Percentiles rank a stretch among this genome's conserved stretches.
phyloP scores from a whole-genome alignment of 1,139 yeast genomes.

The Spathaspora sp. region DNA sequence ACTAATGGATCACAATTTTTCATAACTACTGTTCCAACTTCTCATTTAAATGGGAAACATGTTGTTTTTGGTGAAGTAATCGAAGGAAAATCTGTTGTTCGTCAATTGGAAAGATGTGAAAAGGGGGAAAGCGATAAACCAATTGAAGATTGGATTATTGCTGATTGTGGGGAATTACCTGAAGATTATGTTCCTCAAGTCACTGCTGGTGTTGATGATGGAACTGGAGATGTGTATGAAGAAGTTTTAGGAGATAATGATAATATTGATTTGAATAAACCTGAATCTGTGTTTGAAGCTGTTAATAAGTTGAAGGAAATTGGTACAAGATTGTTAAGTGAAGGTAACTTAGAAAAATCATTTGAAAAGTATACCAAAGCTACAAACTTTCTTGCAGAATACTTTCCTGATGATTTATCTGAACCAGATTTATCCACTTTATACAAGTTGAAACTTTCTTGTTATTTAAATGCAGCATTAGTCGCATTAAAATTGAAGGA shows the following conservation, averaged over 20 bases:
- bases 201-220: constrained; percentile 54
- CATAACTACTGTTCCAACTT: constrained; percentile 81
- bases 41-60: constrained; percentile 90
- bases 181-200: constrained; percentile 51
- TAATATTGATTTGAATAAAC: constrained; percentile 55
- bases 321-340: constrained; percentile 75
- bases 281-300: constrained; percentile 67
- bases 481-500: constrained; percentile 67
- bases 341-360: constrained; percentile 56
- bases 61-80: constrained; percentile 93
- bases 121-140: constrained; percentile 70
- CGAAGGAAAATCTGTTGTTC: constrained; percentile 78
- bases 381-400: constrained; percentile 63
- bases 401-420: constrained; percentile 69
- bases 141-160: constrained; percentile 59
- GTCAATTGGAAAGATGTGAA: constrained; percentile 69
- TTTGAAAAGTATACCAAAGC: constrained; percentile 73
- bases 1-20: constrained; percentile 97
- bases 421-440: constrained; percentile 51
- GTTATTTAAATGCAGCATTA: constrained; percentile 71
- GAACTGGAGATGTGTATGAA: constrained; percentile 84
- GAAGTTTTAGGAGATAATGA: constrained; percentile 75
- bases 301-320: constrained; percentile 68
- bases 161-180: constrained; percentile 78
- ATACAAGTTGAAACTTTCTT: constrained; percentile 57